phyloP scores from a whole-genome alignment of 192 early-diverging fungal species.

The Linnemannia exigua region DNA sequence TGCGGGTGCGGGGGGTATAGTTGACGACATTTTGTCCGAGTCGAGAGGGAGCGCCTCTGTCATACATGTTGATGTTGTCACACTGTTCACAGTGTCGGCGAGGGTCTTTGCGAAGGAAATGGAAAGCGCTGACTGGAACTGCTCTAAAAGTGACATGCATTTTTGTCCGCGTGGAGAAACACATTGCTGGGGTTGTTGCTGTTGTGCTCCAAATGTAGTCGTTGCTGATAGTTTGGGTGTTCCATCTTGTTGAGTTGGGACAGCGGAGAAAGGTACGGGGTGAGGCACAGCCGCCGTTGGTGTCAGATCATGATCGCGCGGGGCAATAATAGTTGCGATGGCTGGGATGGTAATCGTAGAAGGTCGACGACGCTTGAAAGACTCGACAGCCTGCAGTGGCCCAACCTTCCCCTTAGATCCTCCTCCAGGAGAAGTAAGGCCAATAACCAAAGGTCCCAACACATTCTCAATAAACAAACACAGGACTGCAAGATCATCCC shows the following conservation, averaged over 20 bases:
- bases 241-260: neutral
- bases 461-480: conserved; percentile 5
- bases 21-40: neutral
- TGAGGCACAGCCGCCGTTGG: neutral
- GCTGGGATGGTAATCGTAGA: neutral
- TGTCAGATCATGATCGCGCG: neutral
- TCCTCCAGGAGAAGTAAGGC: neutral
- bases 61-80: neutral
- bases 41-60: neutral
- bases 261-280: neutral
- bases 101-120: neutral
- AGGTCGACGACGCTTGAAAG: neutral
- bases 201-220: neutral
- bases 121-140: neutral
- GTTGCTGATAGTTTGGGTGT: neutral
- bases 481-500: neutral
- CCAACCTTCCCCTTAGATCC: neutral
- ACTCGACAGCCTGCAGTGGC: neutral
- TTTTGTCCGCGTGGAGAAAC: conserved; percentile 7
- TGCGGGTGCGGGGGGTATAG: neutral
- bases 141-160: neutral
- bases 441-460: neutral
- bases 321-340: neutral
- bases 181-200: neutral
- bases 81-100: neutral